Evolutionary conservation across 495 filamentous ascomycete species (phyloP).

Genomic region (Daldinia caldariorum): DNA sequence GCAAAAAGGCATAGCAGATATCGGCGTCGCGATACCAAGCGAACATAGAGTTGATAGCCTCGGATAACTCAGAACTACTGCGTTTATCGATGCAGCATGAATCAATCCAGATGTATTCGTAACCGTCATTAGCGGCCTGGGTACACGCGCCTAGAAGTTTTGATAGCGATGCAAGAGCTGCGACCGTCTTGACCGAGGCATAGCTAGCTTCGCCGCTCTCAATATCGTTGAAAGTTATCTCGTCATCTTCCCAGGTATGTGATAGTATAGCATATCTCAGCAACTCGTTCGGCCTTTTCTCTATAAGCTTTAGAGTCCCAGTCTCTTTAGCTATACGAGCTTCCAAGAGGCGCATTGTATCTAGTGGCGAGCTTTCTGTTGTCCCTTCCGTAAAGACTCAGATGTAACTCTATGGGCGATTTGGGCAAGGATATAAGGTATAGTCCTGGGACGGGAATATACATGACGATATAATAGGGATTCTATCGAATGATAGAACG

Average conservation of each 20-base stretch:
- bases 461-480: not conserved
- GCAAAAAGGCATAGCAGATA: conserved; percentile 12
- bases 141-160: conserved; percentile 6
- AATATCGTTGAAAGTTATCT: conserved; percentile 11
- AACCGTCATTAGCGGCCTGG: conserved; percentile 3
- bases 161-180: not conserved
- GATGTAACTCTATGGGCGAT: not conserved
- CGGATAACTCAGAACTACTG: conserved; percentile 47
- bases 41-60: conserved; percentile 49
- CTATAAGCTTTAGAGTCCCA: not conserved
- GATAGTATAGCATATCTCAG: conserved; percentile 4
- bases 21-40: conserved; percentile 43
- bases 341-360: not conserved
- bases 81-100: conserved; percentile 43
- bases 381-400: not conserved
- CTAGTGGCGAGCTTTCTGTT: not conserved
- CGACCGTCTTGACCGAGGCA: not conserved
- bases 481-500: not conserved
- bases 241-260: not conserved
- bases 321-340: not conserved
- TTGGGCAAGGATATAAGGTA: not conserved
- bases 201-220: not conserved
- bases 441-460: not conserved
- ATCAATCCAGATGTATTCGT: conserved; percentile 33
- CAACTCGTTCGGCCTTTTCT: conserved; percentile 13